These are phyloP conservation scores for Primulina huaijiensis DNA, from an alignment of 257 asterid species.

Conservation along the genomic window DNA sequence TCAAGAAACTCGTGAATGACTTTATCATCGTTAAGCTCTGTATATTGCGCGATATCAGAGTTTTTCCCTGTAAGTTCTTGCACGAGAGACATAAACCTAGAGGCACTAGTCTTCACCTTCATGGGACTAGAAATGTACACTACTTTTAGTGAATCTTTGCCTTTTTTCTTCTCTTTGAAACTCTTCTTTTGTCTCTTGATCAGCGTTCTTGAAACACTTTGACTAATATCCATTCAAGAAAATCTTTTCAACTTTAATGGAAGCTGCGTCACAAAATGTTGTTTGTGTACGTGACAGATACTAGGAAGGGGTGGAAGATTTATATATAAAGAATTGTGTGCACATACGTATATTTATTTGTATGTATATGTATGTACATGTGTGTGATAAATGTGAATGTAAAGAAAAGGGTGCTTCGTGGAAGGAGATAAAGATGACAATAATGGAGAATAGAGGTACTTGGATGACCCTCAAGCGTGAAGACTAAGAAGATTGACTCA, in stretches of 20 bases:
- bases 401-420: slow-evolving; percentile 48
- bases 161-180: slow-evolving; percentile 28
- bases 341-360: no score
- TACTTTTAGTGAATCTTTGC: slow-evolving; percentile 45
- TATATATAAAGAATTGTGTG: background rate
- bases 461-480: no score
- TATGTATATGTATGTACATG: slow-evolving; percentile 34
- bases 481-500: no score
- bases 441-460: slow-evolving; percentile 2
- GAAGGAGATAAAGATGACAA: slow-evolving; percentile 49
- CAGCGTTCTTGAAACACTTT: slow-evolving; percentile 22
- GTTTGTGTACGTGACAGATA: no score
- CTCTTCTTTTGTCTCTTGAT: slow-evolving; percentile 30
- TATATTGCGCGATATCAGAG: slow-evolving; percentile 45
- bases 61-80: slow-evolving; percentile 71
- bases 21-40: slow-evolving; percentile 27
- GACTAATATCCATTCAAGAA: slow-evolving; percentile 24
- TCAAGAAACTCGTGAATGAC: slow-evolving; percentile 23
- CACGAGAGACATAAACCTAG: slow-evolving; percentile 60
- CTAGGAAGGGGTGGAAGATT: background rate
- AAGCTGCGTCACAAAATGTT: background rate
- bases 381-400: slow-evolving; percentile 8
- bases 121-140: slow-evolving; percentile 82
- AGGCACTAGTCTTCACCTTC: slow-evolving; percentile 71
- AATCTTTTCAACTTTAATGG: no score